Evolutionary conservation across 768 basidiomycete genomes (phyloP), one percentile per base, ranked within the genome.

Genomic region (Suillus paluster): DNA sequence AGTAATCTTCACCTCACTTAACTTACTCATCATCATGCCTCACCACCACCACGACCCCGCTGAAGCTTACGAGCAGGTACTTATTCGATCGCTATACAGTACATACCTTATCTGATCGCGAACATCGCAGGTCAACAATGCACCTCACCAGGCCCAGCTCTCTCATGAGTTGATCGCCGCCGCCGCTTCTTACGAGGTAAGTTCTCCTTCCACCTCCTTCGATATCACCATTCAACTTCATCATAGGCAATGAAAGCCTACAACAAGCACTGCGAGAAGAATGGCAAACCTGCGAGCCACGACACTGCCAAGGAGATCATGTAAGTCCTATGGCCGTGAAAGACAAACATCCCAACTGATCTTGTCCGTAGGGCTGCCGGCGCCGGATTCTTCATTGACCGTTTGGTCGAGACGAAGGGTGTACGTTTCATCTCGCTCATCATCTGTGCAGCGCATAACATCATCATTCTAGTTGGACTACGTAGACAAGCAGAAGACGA

Each of bases 101-200:
- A 34, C 25, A 60, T 34, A 9, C n/a, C 9, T n/a, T 21, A 41
- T 50, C 54, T 38, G 27, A 64, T 56, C 42, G n/a, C 36, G 48
- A 36, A 1, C 27, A 41, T 57, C 21, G 38, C 63, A 88, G 86
- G 81, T 83, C 50, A 39, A 59, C 19, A 81, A 80, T 54, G 79
- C 79, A 15, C 80, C 79, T 11, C 88, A 89, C 78, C 75, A 87
- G 75, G 84, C 88, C 1, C 60, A 74, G 60, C 73, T 89, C 58
- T 83, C 86, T 10, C 89, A 91, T 71, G 85, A 91, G 74, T 71
- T 90, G 46, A 80, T 91, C 64, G 86, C 86, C 52, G 88, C 76
- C 45, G 90, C 90, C 49, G 89, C 88, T 7, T 73, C 86, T 33
- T 91, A 81, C 73, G 87, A 86, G 80, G 87, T 84, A 39, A 14